phyloP scores from a whole-genome alignment of 2,329 filamentous ascomycete species.

The Chaetomium globosum region DNA sequence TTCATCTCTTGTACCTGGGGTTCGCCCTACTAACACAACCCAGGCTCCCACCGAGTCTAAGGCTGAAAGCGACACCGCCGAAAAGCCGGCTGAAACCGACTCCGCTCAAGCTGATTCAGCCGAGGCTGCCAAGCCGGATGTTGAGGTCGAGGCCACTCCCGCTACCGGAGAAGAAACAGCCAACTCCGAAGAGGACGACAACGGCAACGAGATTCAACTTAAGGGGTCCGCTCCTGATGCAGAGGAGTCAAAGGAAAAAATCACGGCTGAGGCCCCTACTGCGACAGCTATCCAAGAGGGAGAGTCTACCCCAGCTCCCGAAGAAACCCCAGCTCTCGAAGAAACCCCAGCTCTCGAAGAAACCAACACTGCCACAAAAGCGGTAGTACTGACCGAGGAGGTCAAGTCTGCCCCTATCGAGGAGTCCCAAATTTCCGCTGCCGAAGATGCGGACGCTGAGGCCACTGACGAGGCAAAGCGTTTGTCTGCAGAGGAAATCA shows the following conservation, averaged over 20 bases:
- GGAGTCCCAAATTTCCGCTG: constrained; percentile 9
- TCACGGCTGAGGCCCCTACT: not conserved
- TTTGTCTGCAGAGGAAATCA: not conserved
- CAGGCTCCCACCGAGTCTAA: constrained; percentile 16
- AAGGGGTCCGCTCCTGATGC: not conserved
- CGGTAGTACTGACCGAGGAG: constrained; percentile 20
- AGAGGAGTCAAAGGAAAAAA: not conserved
- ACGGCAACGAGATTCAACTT: not conserved
- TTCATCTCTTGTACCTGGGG: not conserved
- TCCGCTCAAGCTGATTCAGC: not conserved
- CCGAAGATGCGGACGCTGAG: not conserved
- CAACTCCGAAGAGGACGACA: constrained; percentile 1
- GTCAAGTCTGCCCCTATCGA: not conserved
- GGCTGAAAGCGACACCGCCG: constrained; percentile 6
- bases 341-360: not conserved
- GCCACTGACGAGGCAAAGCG: not conserved
- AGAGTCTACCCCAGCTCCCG: constrained; percentile 4
- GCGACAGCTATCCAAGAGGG: not conserved
- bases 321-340: not conserved
- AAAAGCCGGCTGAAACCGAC: not conserved
- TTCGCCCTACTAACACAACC: not conserved
- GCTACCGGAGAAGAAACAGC: constrained; percentile 2
- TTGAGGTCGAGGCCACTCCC: constrained; percentile 13
- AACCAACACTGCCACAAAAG: not conserved
- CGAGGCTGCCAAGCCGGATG: constrained; percentile 9